phyloP scores from a whole-genome alignment of 805 yeast species.

The Nematodospora valgi region DNA sequence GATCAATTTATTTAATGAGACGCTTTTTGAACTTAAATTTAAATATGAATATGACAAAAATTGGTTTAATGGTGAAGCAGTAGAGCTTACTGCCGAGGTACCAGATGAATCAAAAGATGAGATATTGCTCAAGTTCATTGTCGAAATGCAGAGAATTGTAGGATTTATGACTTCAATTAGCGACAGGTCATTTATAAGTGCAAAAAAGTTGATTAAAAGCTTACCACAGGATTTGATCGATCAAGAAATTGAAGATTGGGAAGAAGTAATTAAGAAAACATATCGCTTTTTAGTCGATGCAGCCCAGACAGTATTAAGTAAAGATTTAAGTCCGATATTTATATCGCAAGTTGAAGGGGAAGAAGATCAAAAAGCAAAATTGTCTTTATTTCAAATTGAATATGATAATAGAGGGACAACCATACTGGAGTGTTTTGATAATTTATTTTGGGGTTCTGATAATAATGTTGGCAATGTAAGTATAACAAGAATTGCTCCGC shows the following conservation, averaged over 20 bases:
- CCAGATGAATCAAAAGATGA: constrained; percentile 7
- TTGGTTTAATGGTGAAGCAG: constrained; percentile 16
- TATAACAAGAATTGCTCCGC: constrained; percentile 25
- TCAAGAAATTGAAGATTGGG: constrained; percentile 17
- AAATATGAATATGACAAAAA: constrained; percentile 13
- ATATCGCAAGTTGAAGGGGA: constrained; percentile 26
- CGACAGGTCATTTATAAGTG: constrained; percentile 20
- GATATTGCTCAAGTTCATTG: constrained; percentile 12
- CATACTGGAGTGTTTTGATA: constrained; percentile 31
- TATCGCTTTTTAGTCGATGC: not conserved
- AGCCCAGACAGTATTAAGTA: not conserved
- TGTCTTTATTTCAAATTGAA: constrained; percentile 32
- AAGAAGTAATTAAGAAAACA: constrained; percentile 14
- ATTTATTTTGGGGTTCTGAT: constrained; percentile 35
- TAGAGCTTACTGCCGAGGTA: constrained; percentile 6
- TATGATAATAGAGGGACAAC: constrained; percentile 21
- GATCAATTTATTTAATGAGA: constrained; percentile 16
- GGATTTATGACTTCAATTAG: constrained; percentile 17
- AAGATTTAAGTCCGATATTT: constrained; percentile 15
- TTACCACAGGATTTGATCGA: constrained; percentile 18
- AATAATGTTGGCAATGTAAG: constrained; percentile 25
- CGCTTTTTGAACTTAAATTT: constrained; percentile 10
- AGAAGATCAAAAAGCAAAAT: constrained; percentile 14
- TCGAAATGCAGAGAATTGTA: constrained; percentile 22
- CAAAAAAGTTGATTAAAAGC: constrained; percentile 13